Conservation (phyloP, 768 basidiomycete species). For the Tylopilus subfusipes region DNA sequence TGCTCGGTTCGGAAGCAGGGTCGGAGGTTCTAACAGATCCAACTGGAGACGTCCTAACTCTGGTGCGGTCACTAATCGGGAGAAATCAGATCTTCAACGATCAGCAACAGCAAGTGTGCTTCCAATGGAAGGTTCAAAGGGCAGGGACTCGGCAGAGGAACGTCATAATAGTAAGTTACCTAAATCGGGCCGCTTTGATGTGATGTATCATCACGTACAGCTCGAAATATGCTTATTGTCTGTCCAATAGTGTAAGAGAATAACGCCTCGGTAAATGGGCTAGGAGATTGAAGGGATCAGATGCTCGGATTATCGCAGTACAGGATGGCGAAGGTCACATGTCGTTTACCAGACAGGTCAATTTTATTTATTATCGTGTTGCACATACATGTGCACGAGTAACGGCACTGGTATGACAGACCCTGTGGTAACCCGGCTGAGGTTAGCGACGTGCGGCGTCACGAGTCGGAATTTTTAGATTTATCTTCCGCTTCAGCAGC, state of each 20-base stretch:
- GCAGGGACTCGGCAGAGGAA: slow-evolving; percentile 16
- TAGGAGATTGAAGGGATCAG: slow-evolving; percentile 29
- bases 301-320: slow-evolving; percentile 13
- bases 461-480: slow-evolving; percentile 29
- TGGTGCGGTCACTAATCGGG: slow-evolving; percentile 11
- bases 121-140: slow-evolving; percentile 26
- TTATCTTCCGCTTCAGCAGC: slow-evolving; percentile 31
- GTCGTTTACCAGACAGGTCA: slow-evolving; percentile 5
- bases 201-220: slow-evolving; percentile 20
- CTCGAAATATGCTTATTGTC: slow-evolving; percentile 21
- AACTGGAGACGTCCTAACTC: slow-evolving; percentile 19
- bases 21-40: slow-evolving; percentile 9
- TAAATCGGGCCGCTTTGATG: slow-evolving; percentile 16
- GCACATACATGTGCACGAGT: slow-evolving; percentile 8
- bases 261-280: slow-evolving; percentile 21
- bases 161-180: slow-evolving; percentile 24
- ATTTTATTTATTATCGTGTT: slow-evolving; percentile 13
- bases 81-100: slow-evolving; percentile 16
- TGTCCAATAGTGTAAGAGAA: slow-evolving; percentile 15
- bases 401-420: slow-evolving; percentile 14
- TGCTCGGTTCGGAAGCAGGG: slow-evolving; percentile 16
- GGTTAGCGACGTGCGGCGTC: slow-evolving; percentile 9
- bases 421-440: slow-evolving; percentile 2
- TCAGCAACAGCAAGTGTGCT: slow-evolving; percentile 12
- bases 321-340: slow-evolving; percentile 8